Percentiles rank a stretch among this genome's conserved stretches.
Evolutionary conservation across 164 flowering plant species (phyloP).

Genomic region (Euptelea pleiosperma): DNA sequence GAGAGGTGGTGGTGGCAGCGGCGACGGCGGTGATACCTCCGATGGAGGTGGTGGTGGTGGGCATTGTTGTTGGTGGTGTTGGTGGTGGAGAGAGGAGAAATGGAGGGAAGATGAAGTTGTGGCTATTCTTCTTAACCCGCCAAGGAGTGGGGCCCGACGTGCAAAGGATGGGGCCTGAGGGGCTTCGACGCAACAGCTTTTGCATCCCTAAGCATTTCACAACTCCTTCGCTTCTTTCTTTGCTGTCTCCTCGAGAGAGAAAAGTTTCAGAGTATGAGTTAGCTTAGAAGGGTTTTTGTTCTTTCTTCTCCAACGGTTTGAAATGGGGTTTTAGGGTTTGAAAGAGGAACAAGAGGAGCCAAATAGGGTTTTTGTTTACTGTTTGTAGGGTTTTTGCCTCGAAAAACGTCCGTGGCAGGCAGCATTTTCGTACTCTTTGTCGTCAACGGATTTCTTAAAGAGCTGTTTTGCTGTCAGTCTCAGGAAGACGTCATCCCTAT

Average conservation of each 20-base stretch:
- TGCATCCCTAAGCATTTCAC: constrained; percentile 58
- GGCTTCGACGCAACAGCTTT: constrained; percentile 50
- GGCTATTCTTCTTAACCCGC: background rate
- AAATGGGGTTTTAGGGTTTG: constrained; percentile 7
- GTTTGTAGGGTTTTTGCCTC: too few relatives aligned
- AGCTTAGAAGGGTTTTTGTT: background rate
- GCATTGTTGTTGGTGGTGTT: constrained; percentile 17
- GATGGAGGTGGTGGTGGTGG: constrained; percentile 22
- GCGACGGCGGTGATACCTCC: constrained; percentile 6
- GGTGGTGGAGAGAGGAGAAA: background rate
- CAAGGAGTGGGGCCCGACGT: constrained; percentile 12
- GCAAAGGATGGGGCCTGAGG: constrained; percentile 35
- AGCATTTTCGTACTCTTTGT: background rate
- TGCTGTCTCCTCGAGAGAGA: background rate
- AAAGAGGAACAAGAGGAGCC: too few relatives aligned
- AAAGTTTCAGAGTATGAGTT: background rate
- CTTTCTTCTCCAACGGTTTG: background rate
- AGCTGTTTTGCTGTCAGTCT: too few relatives aligned
- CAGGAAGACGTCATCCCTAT: too few relatives aligned
- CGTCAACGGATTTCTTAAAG: too few relatives aligned
- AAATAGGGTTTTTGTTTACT: too few relatives aligned
- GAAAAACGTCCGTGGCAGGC: background rate
- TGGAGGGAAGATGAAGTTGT: constrained; percentile 1
- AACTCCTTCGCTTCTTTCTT: background rate
- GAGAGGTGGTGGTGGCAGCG: constrained; percentile 10